A percentile compares a stretch with the other conserved stretches of the same genome.
phyloP scores from a whole-genome alignment of 176 grass and related monocot species.

The Cenchrus americanus region DNA sequence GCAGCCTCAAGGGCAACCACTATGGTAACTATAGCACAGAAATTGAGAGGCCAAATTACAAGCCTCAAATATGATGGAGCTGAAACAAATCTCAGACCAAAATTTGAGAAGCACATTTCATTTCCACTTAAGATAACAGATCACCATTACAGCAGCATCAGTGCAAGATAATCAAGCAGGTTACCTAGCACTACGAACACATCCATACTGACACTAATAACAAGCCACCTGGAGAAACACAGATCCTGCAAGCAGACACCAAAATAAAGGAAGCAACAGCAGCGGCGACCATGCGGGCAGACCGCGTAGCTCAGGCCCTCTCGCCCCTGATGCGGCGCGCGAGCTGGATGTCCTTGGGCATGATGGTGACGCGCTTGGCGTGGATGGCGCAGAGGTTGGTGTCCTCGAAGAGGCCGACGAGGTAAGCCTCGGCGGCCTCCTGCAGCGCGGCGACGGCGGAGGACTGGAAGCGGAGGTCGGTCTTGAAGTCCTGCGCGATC shows the following conservation, averaged over 20 bases:
- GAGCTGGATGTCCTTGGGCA: slow-evolving; percentile 92
- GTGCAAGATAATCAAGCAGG: slow-evolving; percentile 9
- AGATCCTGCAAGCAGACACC: background rate
- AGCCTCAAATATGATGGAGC: background rate
- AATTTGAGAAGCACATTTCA: background rate
- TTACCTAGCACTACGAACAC: slow-evolving; percentile 16
- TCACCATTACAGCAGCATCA: slow-evolving; percentile 10
- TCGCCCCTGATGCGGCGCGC: slow-evolving; percentile 70
- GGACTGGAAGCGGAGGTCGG: slow-evolving; percentile 75
- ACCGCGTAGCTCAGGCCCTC: slow-evolving; percentile 46
- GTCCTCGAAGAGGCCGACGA: slow-evolving; percentile 80
- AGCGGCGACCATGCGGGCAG: background rate
- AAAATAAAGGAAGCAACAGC: too few relatives aligned
- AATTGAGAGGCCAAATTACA: background rate
- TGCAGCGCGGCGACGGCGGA: slow-evolving; percentile 73
- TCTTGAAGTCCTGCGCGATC: slow-evolving; percentile 89
- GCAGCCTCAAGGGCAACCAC: background rate
- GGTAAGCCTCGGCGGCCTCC: slow-evolving; percentile 81
- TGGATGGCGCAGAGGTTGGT: slow-evolving; percentile 92
- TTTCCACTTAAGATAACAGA: slow-evolving; percentile 10
- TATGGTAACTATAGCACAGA: background rate
- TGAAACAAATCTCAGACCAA: background rate
- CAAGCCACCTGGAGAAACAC: background rate
- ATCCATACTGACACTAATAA: background rate
- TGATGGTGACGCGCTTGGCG: slow-evolving; percentile 83